Percentiles rank a stretch among this genome's conserved stretches.
Conservation (phyloP, 2,329 filamentous ascomycete species). For the Botrytis elliptica region DNA sequence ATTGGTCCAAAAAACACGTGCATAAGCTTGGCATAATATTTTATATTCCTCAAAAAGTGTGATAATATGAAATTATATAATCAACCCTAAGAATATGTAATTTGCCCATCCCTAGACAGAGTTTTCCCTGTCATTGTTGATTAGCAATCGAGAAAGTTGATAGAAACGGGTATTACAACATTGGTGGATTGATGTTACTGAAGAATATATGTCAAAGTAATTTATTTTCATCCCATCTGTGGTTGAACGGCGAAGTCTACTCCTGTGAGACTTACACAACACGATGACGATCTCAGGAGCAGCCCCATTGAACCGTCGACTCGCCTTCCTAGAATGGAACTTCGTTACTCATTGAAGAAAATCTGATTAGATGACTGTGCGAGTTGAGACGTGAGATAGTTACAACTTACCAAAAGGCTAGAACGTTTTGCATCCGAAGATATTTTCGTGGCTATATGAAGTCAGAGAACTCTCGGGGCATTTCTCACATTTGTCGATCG, state of each 20-base stretch:
- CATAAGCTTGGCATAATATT: too few species aligned
- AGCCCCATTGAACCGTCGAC: not conserved
- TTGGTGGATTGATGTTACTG: not conserved
- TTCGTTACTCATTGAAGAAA: not conserved
- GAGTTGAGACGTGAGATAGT: not conserved
- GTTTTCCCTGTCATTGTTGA: not conserved
- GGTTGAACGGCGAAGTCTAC: constrained; percentile 7
- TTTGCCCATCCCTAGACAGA: too few species aligned
- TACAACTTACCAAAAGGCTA: not conserved
- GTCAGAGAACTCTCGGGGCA: not conserved
- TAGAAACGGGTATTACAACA: constrained; percentile 4
- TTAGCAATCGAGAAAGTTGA: not conserved
- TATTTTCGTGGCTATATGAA: not conserved
- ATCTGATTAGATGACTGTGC: constrained; percentile 13
- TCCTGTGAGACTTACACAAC: not conserved
- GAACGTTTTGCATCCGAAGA: constrained; percentile 8
- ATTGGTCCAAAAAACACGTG: too few species aligned
- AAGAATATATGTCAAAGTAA: not conserved
- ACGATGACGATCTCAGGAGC: not conserved
- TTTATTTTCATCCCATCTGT: constrained; percentile 7
- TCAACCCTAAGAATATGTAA: too few species aligned
- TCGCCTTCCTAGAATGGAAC: too few species aligned
- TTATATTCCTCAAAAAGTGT: too few species aligned
- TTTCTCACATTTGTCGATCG: not conserved
- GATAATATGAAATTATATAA: too few species aligned